These are phyloP conservation scores for Zopfia rhizophila DNA, from an alignment of 2,329 filamentous ascomycete species.

Conservation along the genomic window DNA sequence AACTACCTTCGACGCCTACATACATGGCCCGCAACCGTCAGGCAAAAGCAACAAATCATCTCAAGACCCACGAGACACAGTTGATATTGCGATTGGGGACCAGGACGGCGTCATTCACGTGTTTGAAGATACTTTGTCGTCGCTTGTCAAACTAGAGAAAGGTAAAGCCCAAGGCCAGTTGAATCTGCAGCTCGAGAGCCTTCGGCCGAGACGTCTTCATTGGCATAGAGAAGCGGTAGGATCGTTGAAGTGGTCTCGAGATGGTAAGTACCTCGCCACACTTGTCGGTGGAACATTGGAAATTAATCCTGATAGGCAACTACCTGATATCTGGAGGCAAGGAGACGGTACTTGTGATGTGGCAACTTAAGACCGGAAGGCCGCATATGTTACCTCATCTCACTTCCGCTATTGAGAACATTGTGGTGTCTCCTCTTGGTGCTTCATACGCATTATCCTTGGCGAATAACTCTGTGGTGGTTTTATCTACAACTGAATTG, in stretches of 20 bases:
- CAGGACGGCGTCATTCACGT: conserved; percentile 79
- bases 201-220: conserved; percentile 75
- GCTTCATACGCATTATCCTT: conserved; percentile 85
- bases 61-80: conserved; percentile 50
- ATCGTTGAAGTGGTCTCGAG: conserved; percentile 88
- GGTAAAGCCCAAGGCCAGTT: conserved; percentile 37
- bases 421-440: conserved; percentile 82
- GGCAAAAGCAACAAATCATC: conserved; percentile 46
- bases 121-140: conserved; percentile 78
- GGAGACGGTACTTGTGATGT: conserved; percentile 89
- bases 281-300: too few relatives aligned
- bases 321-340: conserved; percentile 93
- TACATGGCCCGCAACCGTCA: conserved; percentile 65
- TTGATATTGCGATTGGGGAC: conserved; percentile 84
- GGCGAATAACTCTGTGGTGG: conserved; percentile 91
- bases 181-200: conserved; percentile 50
- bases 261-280: conserved; percentile 73
- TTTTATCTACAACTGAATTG: conserved; percentile 89
- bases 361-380: conserved; percentile 90
- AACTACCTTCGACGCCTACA: conserved; percentile 45
- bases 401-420: conserved; percentile 82
- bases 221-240: conserved; percentile 91
- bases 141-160: conserved; percentile 61
- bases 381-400: conserved; percentile 91
- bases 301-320: conserved; percentile 68